Conservation (phyloP, 2,329 filamentous ascomycete genomes). For the Fusarium continuum region DNA sequence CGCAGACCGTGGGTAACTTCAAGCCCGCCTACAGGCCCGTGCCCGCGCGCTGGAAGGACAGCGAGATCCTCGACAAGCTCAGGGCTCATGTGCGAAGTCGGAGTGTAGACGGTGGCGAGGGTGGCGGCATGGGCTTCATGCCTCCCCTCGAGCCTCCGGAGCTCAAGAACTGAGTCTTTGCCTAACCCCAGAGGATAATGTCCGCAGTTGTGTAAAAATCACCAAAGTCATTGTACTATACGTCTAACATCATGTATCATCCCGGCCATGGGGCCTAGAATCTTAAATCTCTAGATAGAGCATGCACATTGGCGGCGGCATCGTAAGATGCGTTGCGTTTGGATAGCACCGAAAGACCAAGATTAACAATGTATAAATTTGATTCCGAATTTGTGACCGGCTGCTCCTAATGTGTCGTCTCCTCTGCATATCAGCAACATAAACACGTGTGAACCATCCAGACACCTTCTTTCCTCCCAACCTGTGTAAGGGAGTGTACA, state of each 20-base stretch:
- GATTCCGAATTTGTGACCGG: background rate
- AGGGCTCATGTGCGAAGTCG: slow-evolving; percentile 79
- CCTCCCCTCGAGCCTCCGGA: slow-evolving; percentile 52
- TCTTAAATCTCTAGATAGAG: slow-evolving; percentile 1
- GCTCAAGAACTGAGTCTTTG: background rate
- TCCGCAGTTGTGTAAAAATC: background rate
- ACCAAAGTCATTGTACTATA: slow-evolving; percentile 25
- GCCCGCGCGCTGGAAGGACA: slow-evolving; percentile 83
- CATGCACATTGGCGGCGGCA: background rate
- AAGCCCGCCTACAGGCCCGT: slow-evolving; percentile 93
- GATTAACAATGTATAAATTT: background rate
- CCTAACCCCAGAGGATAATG: background rate
- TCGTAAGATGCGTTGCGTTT: slow-evolving; percentile 25
- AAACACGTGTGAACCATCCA: background rate
- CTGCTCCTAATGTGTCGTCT: background rate
- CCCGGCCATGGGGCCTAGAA: slow-evolving; percentile 7
- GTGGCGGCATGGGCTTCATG: slow-evolving; percentile 67
- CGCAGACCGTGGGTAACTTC: slow-evolving; percentile 93
- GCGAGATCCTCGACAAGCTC: slow-evolving; percentile 79
- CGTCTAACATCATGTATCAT: slow-evolving; percentile 24
- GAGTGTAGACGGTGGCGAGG: slow-evolving; percentile 54
- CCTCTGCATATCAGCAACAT: background rate
- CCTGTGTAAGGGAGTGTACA: background rate
- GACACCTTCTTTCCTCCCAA: background rate
- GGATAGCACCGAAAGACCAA: background rate